phyloP scores from a whole-genome alignment of 306 rosid genomes.

The Vigna angularis region DNA sequence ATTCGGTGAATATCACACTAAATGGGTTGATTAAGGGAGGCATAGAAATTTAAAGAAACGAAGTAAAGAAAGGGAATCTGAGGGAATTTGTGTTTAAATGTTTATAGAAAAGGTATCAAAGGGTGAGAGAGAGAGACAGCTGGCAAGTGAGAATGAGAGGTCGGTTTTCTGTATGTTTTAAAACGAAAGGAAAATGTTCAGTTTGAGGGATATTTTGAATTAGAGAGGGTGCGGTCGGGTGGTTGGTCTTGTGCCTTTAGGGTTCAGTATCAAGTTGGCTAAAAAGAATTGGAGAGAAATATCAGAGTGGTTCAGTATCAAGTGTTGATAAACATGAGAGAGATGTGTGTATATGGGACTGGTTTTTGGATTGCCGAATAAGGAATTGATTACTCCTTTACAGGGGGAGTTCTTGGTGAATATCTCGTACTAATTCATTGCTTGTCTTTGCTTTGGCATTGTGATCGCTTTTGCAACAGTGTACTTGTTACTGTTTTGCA shows the following conservation, averaged over 20 bases:
- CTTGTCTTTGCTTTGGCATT: background rate
- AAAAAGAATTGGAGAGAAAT: too few relatives aligned
- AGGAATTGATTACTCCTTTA: background rate
- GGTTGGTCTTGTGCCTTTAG: too few relatives aligned
- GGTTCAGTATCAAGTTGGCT: too few relatives aligned
- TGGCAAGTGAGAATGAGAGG: background rate
- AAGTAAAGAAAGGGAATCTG: background rate
- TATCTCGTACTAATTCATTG: background rate
- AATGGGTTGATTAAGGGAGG: background rate
- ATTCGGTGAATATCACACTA: background rate
- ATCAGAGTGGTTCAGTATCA: too few relatives aligned
- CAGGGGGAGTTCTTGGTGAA: background rate
- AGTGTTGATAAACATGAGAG: too few relatives aligned
- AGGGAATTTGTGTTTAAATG: background rate
- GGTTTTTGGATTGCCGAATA: background rate
- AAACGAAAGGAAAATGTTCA: background rate
- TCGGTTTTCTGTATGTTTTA: background rate
- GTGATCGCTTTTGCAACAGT: background rate
- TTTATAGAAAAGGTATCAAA: background rate
- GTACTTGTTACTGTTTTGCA: background rate
- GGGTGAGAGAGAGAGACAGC: background rate
- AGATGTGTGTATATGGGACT: too few relatives aligned
- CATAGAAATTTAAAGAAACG: background rate
- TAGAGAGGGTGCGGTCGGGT: too few relatives aligned
- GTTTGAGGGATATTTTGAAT: too few relatives aligned